These are phyloP conservation scores for Leccinum arenicola DNA, from an alignment of 768 basidiomycete species.

Conservation along the genomic window DNA sequence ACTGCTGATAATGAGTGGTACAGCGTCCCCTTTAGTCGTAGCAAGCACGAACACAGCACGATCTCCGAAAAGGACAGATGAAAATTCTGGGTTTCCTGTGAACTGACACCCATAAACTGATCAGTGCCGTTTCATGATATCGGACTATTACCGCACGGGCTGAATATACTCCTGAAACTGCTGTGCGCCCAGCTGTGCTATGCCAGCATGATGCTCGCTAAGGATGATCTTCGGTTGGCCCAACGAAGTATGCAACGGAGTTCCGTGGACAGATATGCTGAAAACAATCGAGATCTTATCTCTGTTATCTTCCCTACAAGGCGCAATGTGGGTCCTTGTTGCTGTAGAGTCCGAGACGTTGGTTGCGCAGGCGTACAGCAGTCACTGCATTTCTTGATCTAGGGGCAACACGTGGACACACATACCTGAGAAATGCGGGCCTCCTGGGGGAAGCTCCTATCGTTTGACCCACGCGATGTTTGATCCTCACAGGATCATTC, in stretches of 20 bases:
- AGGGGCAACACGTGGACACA: slow-evolving; percentile 1
- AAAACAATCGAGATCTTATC: neutral
- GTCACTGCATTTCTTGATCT: neutral
- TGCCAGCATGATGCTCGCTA: neutral
- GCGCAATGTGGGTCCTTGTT: slow-evolving; percentile 20
- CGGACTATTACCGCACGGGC: neutral
- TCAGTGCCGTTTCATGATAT: neutral
- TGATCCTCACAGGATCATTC: slow-evolving; percentile 11
- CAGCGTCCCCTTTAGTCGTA: neutral
- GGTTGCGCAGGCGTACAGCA: slow-evolving; percentile 11
- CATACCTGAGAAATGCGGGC: slow-evolving; percentile 1
- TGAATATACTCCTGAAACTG: slow-evolving; percentile 7
- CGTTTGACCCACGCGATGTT: slow-evolving; percentile 3
- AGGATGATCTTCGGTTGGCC: neutral
- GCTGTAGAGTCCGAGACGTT: slow-evolving; percentile 6
- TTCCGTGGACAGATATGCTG: slow-evolving; percentile 6
- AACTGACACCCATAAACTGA: neutral
- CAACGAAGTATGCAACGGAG: neutral
- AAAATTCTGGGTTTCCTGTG: slow-evolving; percentile 2
- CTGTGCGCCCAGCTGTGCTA: slow-evolving; percentile 10
- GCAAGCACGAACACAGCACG: slow-evolving; percentile 5
- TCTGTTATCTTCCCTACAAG: slow-evolving; percentile 4
- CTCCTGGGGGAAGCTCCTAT: neutral
- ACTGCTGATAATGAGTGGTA: slow-evolving; percentile 2
- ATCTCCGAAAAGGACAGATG: neutral